phyloP scores from a whole-genome alignment of 306 rosid species.

The Trifolium dubium region DNA sequence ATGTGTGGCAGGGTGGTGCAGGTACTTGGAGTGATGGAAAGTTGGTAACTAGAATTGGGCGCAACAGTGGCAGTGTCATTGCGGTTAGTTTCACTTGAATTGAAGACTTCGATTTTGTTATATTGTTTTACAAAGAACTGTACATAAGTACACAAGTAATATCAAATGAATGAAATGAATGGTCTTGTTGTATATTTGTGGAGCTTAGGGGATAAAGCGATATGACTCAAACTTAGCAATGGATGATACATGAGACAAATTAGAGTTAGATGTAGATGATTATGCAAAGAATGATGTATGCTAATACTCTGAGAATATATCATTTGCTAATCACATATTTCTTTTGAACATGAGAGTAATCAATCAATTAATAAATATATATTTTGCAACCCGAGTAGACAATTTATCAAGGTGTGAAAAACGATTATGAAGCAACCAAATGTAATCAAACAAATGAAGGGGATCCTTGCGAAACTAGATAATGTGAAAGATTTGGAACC shows the following conservation, averaged over 20 bases:
- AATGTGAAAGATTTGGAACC: not conserved
- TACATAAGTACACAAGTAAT: not conserved
- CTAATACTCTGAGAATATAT: not conserved
- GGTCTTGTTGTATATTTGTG: not conserved
- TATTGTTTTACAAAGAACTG: not conserved
- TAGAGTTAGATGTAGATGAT: not conserved
- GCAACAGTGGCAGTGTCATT: conserved; percentile 89
- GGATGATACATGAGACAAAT: not conserved
- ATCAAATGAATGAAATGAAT: not conserved
- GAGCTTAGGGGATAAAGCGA: not conserved
- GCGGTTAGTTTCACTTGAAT: conserved; percentile 58
- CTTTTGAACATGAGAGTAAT: not conserved
- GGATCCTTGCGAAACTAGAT: not conserved
- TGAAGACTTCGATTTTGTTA: not conserved
- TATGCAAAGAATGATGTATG: not conserved
- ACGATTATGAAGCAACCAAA: not conserved
- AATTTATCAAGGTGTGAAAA: no score
- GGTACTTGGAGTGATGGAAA: conserved; percentile 99
- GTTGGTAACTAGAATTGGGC: conserved; percentile 92
- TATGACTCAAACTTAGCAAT: not conserved
- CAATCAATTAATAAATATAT: not conserved
- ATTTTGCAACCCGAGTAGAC: no score
- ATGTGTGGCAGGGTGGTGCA: conserved; percentile 99
- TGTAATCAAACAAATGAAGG: not conserved
- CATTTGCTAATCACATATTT: not conserved